A percentile compares a stretch with the other conserved stretches of the same genome.
Conservation (phyloP, 2,329 filamentous ascomycete genomes). For the Neonectria sp. region DNA sequence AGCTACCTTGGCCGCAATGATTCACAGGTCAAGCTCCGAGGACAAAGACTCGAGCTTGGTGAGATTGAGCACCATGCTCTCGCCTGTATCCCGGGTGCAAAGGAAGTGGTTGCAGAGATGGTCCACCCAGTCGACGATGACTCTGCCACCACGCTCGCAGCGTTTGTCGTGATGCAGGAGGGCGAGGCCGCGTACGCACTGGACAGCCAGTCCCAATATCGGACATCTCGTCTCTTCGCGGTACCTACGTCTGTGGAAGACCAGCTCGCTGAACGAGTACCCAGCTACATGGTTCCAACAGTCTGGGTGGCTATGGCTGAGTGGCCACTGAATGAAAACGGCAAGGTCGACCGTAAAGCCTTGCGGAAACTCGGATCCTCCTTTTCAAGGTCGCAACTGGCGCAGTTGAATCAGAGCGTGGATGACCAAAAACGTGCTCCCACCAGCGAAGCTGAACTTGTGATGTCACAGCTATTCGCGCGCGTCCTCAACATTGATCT, state of each 20-base stretch:
- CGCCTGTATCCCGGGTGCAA: conserved; percentile 16
- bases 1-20: conserved; percentile 68
- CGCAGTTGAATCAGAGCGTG: neutral
- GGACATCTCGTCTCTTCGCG: conserved; percentile 27
- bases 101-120: conserved; percentile 29
- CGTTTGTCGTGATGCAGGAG: conserved; percentile 9
- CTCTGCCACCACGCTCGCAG: conserved; percentile 3
- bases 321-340: conserved; percentile 7
- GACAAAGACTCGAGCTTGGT: conserved; percentile 67
- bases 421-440: conserved; percentile 1
- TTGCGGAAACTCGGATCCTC: conserved; percentile 24
- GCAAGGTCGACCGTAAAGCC: conserved; percentile 20
- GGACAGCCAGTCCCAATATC: conserved; percentile 16
- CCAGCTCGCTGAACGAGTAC: conserved; percentile 6
- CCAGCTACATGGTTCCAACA: conserved; percentile 32
- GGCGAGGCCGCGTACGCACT: conserved; percentile 19
- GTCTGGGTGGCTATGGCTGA: conserved; percentile 23
- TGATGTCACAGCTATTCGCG: conserved; percentile 54
- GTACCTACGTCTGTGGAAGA: conserved; percentile 12
- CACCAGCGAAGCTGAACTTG: conserved; percentile 26
- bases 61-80: conserved; percentile 36
- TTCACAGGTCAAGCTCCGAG: conserved; percentile 70
- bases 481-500: conserved; percentile 50
- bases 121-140: neutral
- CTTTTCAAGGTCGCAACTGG: conserved; percentile 17